phyloP scores from a whole-genome alignment of 2,329 filamentous ascomycete species.

The Pseudogymnoascus sp. region DNA sequence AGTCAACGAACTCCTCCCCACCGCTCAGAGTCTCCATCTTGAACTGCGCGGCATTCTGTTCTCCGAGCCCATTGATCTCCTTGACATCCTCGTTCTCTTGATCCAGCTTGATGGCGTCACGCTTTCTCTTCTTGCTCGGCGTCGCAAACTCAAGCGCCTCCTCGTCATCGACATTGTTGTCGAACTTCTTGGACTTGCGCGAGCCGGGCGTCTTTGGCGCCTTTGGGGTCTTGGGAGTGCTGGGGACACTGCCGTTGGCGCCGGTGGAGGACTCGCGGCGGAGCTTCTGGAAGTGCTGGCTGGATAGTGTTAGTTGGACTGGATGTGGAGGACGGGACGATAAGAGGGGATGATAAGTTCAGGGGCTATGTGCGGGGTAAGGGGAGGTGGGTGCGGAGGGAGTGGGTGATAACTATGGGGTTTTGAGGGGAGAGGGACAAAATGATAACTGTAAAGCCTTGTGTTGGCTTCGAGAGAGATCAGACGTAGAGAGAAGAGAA shows the following conservation, averaged over 20 bases:
- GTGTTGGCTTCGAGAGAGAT: too few relatives aligned
- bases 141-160: not conserved
- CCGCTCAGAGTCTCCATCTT: constrained; percentile 13
- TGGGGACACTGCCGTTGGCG: not conserved
- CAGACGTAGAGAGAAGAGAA: not conserved
- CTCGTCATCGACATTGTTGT: constrained; percentile 8
- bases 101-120: constrained; percentile 13
- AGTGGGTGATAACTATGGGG: not conserved
- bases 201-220: not conserved
- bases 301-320: constrained; percentile 11
- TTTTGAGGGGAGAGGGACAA: not conserved
- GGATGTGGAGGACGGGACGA: not conserved
- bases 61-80: not conserved
- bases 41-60: constrained; percentile 10
- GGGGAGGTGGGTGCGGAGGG: too few relatives aligned
- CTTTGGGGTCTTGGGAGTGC: not conserved
- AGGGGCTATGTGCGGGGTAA: not conserved
- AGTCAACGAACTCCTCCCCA: not conserved
- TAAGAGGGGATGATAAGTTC: not conserved
- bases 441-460: not conserved
- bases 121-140: constrained; percentile 15
- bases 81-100: not conserved
- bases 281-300: constrained; percentile 27
- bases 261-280: constrained; percentile 12
- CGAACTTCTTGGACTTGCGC: not conserved